A percentile compares a stretch with the other conserved stretches of the same genome.
phyloP scores from a whole-genome alignment of 2,329 filamentous ascomycete genomes.

The Thyridium curvatum region DNA sequence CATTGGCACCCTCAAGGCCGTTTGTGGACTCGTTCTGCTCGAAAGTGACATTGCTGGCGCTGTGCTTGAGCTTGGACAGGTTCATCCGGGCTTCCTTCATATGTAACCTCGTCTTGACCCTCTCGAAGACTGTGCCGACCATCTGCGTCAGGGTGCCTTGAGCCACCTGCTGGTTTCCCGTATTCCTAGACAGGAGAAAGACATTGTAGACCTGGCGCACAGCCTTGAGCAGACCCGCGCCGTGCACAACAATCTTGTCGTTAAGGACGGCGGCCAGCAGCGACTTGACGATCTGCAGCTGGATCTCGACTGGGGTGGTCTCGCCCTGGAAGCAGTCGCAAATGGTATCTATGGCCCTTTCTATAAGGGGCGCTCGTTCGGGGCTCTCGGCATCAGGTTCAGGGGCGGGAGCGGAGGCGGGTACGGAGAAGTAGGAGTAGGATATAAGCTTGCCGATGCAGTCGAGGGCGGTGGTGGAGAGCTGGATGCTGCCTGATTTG shows the following conservation, averaged over 20 bases:
- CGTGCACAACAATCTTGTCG: conserved; percentile 98
- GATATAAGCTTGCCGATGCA: conserved; percentile 99
- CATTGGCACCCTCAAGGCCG: conserved; percentile 27
- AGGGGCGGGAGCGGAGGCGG: conserved; percentile 36
- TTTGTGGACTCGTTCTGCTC: conserved; percentile 35
- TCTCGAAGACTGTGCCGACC: conserved; percentile 96
- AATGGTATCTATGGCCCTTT: conserved; percentile 97
- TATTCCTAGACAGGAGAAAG: conserved; percentile 90
- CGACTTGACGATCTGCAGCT: conserved; percentile 97
- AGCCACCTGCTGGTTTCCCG: conserved; percentile 91
- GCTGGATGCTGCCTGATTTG: conserved; percentile 74
- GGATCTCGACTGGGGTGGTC: conserved; percentile 83
- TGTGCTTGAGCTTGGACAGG: conserved; percentile 43
- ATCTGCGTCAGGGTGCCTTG: conserved; percentile 97
- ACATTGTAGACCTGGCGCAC: conserved; percentile 99
- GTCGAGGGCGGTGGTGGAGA: conserved; percentile 87
- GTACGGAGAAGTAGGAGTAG: conserved; percentile 90
- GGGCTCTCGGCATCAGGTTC: conserved; percentile 7
- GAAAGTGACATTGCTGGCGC: conserved; percentile 45
- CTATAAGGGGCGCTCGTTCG: conserved; percentile 70
- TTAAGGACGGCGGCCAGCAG: conserved; percentile 91
- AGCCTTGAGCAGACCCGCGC: conserved; percentile 89
- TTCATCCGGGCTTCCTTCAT: conserved; percentile 76
- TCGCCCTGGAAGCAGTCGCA: conserved; percentile 99
- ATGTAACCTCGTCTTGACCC: conserved; percentile 79